Evolutionary conservation across 768 basidiomycete genomes (phyloP).

Genomic region (Lactifluus echinatus): DNA sequence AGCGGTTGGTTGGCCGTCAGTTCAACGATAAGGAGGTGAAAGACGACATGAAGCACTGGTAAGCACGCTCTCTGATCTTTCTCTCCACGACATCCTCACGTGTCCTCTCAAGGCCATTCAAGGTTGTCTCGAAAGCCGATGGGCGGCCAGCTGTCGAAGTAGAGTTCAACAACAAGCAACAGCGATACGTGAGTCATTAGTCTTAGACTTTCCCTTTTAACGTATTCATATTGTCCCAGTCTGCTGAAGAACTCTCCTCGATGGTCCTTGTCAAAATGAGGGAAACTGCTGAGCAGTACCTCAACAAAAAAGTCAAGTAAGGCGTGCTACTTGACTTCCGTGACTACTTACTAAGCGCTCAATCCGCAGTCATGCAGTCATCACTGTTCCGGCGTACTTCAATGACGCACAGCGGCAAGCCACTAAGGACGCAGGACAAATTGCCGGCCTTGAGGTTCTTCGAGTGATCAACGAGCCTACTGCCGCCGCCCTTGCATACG

Average conservation of each 20-base stretch:
- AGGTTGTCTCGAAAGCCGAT: constrained; percentile 60
- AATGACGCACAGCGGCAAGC: constrained; percentile 99
- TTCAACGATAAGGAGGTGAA: constrained; percentile 91
- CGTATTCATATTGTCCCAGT: constrained; percentile 37
- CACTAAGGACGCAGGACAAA: constrained; percentile 95
- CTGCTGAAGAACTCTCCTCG: constrained; percentile 77
- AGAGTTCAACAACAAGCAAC: constrained; percentile 76
- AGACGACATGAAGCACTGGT: constrained; percentile 84
- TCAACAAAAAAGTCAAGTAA: constrained; percentile 91
- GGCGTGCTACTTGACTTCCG: constrained; percentile 28
- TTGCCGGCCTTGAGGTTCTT: constrained; percentile 94
- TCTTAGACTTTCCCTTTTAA: not conserved
- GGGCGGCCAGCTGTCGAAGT: constrained; percentile 78
- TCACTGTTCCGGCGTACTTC: constrained; percentile 98
- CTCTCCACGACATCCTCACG: not conserved
- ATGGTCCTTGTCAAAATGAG: constrained; percentile 91
- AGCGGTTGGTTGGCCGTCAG: constrained; percentile 90
- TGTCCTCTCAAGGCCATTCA: constrained; percentile 57
- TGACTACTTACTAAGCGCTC: not conserved
- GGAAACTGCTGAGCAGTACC: constrained; percentile 87
- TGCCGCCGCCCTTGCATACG: constrained; percentile 96
- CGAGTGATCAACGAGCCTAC: constrained; percentile 99
- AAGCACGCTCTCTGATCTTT: constrained; percentile 18
- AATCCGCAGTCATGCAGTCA: constrained; percentile 61
- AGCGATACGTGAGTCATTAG: constrained; percentile 56